These are phyloP conservation scores for Tetrapisispora pingtungensis DNA, from an alignment of 805 yeast species.

Conservation along the genomic window DNA sequence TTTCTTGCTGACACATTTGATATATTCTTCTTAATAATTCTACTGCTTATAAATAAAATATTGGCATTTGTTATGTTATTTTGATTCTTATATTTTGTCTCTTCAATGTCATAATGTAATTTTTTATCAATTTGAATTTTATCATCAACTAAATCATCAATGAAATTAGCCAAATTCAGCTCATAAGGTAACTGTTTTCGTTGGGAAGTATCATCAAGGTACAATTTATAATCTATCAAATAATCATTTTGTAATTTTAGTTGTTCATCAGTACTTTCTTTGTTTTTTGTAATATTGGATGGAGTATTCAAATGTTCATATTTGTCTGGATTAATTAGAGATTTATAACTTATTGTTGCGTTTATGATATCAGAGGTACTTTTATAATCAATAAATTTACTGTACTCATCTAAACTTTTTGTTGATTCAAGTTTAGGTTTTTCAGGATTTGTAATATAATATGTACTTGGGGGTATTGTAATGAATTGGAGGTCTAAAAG, in stretches of 20 bases:
- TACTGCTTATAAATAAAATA: conserved; percentile 11
- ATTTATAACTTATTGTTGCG: conserved; percentile 8
- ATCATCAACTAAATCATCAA: neutral
- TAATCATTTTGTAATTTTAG: conserved; percentile 17
- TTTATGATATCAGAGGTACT: conserved; percentile 17
- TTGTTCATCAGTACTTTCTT: conserved; percentile 15
- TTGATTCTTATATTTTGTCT: neutral
- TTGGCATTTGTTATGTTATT: conserved; percentile 8
- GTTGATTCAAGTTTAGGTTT: neutral
- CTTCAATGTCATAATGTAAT: neutral
- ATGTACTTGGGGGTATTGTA: conserved; percentile 8
- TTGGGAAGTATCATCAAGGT: conserved; percentile 12
- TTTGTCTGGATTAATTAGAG: conserved; percentile 14
- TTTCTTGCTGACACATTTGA: conserved; percentile 9
- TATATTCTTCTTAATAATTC: conserved; percentile 4
- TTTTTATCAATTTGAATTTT: neutral
- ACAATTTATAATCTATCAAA: conserved; percentile 21
- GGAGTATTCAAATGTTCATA: conserved; percentile 18
- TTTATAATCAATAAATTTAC: conserved; percentile 6
- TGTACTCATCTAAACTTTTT: neutral
- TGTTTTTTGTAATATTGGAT: conserved; percentile 2
- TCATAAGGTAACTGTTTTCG: conserved; percentile 18
- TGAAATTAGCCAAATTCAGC: conserved; percentile 9
- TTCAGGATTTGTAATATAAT: neutral
- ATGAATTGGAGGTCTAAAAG: conserved; percentile 36